Conservation (phyloP, 177 flowering plant genomes). For the Vitis hybrid region DNA sequence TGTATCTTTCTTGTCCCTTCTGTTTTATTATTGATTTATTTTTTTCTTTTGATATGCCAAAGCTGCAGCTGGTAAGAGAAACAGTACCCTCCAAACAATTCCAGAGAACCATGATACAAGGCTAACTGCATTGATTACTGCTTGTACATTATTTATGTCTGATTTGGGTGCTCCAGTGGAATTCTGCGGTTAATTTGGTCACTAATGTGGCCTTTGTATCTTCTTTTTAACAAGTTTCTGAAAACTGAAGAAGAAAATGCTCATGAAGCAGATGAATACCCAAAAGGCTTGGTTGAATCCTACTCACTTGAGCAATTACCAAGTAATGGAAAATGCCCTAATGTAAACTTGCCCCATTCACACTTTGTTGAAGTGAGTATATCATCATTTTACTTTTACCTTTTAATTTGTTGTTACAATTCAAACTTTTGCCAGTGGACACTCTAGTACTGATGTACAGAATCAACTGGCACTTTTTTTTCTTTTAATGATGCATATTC, state of each 20-base stretch:
- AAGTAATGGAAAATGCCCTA: slow-evolving; percentile 3
- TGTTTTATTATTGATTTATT: neutral
- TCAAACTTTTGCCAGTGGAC: neutral
- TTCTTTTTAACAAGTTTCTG: slow-evolving; percentile 37
- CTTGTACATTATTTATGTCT: neutral
- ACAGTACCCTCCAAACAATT: neutral
- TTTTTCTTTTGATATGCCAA: neutral
- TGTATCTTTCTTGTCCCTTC: neutral
- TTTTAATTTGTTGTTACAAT: neutral
- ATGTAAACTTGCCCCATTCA: slow-evolving; percentile 18
- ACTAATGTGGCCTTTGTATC: slow-evolving; percentile 45
- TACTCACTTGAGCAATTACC: slow-evolving; percentile 10
- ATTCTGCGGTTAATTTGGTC: slow-evolving; percentile 8
- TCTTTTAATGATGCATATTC: neutral
- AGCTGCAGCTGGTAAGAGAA: neutral
- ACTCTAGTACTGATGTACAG: neutral
- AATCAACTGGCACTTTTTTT: neutral
- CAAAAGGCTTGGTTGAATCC: slow-evolving; percentile 12
- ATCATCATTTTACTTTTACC: neutral
- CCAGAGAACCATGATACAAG: neutral
- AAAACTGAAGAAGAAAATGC: slow-evolving; percentile 25
- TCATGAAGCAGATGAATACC: slow-evolving; percentile 11
- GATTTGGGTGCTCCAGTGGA: neutral
- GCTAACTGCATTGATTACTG: neutral
- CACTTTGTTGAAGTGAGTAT: slow-evolving; percentile 36